Evolutionary conservation across 768 basidiomycete species (phyloP).

Genomic region (Podaxis sp.): DNA sequence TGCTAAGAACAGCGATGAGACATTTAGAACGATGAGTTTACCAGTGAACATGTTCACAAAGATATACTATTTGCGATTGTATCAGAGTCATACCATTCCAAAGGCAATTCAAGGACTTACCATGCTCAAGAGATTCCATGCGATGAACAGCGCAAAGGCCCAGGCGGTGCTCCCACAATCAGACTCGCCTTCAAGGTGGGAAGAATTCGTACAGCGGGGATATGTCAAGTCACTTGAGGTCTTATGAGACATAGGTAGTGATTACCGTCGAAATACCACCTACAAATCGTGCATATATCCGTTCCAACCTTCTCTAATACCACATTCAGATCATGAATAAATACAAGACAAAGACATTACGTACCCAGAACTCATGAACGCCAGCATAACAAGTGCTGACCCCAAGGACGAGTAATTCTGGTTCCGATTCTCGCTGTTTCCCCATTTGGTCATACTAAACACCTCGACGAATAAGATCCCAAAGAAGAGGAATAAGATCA

Average conservation of each 20-base stretch:
- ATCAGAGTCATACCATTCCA: not conserved
- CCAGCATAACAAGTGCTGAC: conserved; percentile 80
- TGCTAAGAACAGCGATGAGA: not conserved
- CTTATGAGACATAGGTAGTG: not conserved
- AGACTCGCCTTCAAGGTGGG: conserved; percentile 45
- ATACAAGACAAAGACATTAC: conserved; percentile 20
- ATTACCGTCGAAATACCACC: conserved; percentile 20
- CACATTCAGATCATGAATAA: conserved; percentile 12
- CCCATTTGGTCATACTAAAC: conserved; percentile 88
- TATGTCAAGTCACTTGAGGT: conserved; percentile 58
- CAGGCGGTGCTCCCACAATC: conserved; percentile 87
- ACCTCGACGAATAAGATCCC: conserved; percentile 86
- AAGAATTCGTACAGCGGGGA: conserved; percentile 72
- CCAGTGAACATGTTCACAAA: conserved; percentile 96
- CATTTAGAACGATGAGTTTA: conserved; percentile 20
- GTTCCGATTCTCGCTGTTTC: conserved; percentile 57
- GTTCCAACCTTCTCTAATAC: conserved; percentile 87
- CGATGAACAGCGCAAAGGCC: conserved; percentile 85
- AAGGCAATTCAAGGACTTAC: conserved; percentile 33
- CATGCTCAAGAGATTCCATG: conserved; percentile 96
- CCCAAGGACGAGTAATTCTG: conserved; percentile 80
- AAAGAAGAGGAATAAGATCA: conserved; percentile 88
- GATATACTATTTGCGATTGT: conserved; percentile 62
- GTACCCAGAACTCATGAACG: conserved; percentile 91
- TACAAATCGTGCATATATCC: conserved; percentile 97